Base-by-base conservation (phyloP, 106 monocot species). In the Gastrodia elata region DNA sequence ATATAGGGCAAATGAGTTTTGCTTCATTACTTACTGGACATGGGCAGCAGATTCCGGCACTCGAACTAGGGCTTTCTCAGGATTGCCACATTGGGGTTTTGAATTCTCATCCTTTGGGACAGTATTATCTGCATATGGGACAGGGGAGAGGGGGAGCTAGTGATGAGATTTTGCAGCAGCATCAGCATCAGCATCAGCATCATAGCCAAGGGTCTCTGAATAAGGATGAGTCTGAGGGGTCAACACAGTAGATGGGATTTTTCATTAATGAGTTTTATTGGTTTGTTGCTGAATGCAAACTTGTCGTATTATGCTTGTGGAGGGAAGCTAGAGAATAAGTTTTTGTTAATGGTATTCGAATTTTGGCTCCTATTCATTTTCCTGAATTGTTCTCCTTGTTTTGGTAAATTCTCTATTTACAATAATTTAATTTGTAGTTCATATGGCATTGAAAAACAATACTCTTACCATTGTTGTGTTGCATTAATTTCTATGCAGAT, bases 21-120 rank as follows among this genome's bases (percentile, higher is more conserved):
- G 65, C 68, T 18, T 82, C 82, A 33, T 64, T 82, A 78, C 74
- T 82, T 14, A 57, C 48, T 28, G 78, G 74, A 1, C 73, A 82
- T 24, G 80, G 75, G 37, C 77, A 74, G 42, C 82, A 77, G 68
- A 22, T 71, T 58, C 82, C 82, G 0, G 82, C 78, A 36, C 68
- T 82, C 25, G 82, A 82, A 71, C 74, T 82, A 5, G 78, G 78
- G 28, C 77, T 82, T 5, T 78, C 82, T 8, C 82, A 78, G 46
- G 82, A 82, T 27, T 78, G 82, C 2, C 78, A 82, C 9, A 49
- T 78, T 36, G 82, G 82, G 0, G 49, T 78, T 16, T 27, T 82
- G n/a, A 49, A 39, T 39, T 52, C 71, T n/a, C 76, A 81, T 35
- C 65, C 76, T 6, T 41, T 77, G 56, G 64, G 70, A 30, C 82